phyloP scores from a whole-genome alignment of 441 rosid genomes.

The Populus hybrid region DNA sequence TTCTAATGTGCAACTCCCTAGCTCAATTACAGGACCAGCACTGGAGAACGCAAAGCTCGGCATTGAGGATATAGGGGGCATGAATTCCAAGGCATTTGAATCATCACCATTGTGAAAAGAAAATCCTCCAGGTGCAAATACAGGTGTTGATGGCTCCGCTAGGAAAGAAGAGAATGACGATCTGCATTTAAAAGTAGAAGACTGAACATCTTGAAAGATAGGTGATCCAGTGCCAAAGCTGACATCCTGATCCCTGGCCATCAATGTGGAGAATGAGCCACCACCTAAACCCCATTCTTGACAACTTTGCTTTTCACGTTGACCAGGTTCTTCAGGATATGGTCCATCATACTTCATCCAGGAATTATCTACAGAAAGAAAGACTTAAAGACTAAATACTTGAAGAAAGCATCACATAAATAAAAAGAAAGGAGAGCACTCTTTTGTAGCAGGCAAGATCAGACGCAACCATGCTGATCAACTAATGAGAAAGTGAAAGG shows the following conservation, averaged over 20 bases:
- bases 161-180: slow-evolving; percentile 46
- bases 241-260: slow-evolving; percentile 53
- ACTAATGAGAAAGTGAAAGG: background rate
- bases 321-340: slow-evolving; percentile 14
- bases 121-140: slow-evolving; percentile 34
- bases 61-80: slow-evolving; percentile 43
- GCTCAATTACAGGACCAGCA: slow-evolving; percentile 30
- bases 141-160: slow-evolving; percentile 39
- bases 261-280: slow-evolving; percentile 32
- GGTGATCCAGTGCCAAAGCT: slow-evolving; percentile 52
- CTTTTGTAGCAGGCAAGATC: background rate
- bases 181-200: slow-evolving; percentile 40
- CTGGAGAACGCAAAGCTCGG: slow-evolving; percentile 65
- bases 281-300: slow-evolving; percentile 34
- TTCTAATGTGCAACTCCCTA: slow-evolving; percentile 17
- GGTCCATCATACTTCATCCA: slow-evolving; percentile 45
- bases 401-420: background rate
- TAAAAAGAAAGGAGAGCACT: background rate
- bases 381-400: background rate
- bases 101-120: slow-evolving; percentile 31
- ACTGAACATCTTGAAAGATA: slow-evolving; percentile 26
- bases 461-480: background rate
- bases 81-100: slow-evolving; percentile 31
- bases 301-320: slow-evolving; percentile 18
- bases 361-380: slow-evolving; percentile 36